Evolutionary conservation across 352 stramenopile genomes (phyloP).

Genomic region (Phytophthora rubi): DNA sequence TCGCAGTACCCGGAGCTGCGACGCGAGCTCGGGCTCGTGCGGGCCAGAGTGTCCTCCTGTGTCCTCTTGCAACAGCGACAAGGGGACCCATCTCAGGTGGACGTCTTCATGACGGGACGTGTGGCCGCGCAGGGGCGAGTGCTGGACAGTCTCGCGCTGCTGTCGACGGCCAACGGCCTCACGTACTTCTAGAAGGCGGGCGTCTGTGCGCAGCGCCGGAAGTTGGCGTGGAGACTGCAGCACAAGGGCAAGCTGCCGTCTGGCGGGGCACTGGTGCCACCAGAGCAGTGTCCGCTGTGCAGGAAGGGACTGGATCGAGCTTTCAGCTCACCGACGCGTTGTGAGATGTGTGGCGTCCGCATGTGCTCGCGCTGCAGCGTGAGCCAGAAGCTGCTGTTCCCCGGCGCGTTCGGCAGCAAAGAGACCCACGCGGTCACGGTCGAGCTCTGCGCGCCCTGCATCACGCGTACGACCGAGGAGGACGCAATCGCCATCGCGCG

Average conservation of each 20-base stretch:
- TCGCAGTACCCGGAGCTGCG: slow-evolving; percentile 41
- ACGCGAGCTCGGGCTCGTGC: slow-evolving; percentile 39
- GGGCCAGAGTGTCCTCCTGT: slow-evolving; percentile 49
- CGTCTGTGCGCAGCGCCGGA: slow-evolving; percentile 32
- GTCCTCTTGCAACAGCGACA: slow-evolving; percentile 41
- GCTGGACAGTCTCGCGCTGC: slow-evolving; percentile 46
- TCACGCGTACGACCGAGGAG: slow-evolving; percentile 27
- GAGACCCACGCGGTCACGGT: slow-evolving; percentile 28
- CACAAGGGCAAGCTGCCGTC: slow-evolving; percentile 30
- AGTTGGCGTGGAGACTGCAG: slow-evolving; percentile 47
- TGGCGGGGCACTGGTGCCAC: slow-evolving; percentile 9
- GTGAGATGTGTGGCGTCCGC: slow-evolving; percentile 38
- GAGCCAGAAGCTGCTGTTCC: slow-evolving; percentile 34
- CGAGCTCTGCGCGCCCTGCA: slow-evolving; percentile 36
- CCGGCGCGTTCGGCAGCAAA: slow-evolving; percentile 26
- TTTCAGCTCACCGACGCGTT: slow-evolving; percentile 32
- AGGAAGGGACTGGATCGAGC: slow-evolving; percentile 18
- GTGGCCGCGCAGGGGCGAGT: slow-evolving; percentile 53
- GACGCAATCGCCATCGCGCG: slow-evolving; percentile 33
- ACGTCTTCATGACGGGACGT: slow-evolving; percentile 55
- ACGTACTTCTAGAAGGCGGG: slow-evolving; percentile 43
- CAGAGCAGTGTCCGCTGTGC: slow-evolving; percentile 24
- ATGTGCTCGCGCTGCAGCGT: slow-evolving; percentile 40
- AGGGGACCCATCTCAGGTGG: slow-evolving; percentile 33
- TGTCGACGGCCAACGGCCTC: slow-evolving; percentile 44